Conservation (phyloP, 192 early-diverging fungal genomes). For the Podila minutissima region DNA sequence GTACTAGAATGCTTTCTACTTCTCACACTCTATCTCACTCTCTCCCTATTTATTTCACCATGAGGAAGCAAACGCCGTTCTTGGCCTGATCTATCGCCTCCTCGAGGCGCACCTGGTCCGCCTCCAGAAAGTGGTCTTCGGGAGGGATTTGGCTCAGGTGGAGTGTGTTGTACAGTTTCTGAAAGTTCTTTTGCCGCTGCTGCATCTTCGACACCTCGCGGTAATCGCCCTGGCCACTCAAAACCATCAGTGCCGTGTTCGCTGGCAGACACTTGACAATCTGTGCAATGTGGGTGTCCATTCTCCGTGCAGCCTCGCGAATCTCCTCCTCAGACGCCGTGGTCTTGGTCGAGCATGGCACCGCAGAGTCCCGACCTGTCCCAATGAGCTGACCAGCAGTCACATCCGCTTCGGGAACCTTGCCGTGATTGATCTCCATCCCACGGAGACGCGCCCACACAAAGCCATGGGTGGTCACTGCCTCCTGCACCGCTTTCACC, state of each 20-base stretch:
- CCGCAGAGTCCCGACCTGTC: neutral
- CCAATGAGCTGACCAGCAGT: neutral
- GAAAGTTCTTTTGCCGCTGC: conserved; percentile 23
- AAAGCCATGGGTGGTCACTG: conserved; percentile 12
- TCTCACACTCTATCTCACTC: neutral
- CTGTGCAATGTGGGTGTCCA: conserved; percentile 48
- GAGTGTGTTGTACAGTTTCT: conserved; percentile 34
- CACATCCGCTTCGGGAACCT: neutral
- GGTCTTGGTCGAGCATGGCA: neutral
- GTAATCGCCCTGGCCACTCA: conserved; percentile 52
- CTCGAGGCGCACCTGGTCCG: conserved; percentile 26
- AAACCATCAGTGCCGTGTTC: conserved; percentile 51
- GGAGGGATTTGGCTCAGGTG: conserved; percentile 23
- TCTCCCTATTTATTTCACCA: conserved; percentile 29
- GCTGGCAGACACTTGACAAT: conserved; percentile 50
- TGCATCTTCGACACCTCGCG: conserved; percentile 29
- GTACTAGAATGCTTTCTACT: neutral
- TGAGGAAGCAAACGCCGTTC: conserved; percentile 48
- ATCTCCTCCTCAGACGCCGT: conserved; percentile 22
- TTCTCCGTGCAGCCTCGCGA: conserved; percentile 12
- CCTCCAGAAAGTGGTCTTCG: conserved; percentile 35
- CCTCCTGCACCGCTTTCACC: conserved; percentile 10
- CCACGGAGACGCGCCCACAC: conserved; percentile 43
- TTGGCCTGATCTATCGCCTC: conserved; percentile 29
- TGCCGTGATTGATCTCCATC: conserved; percentile 40